Base-by-base conservation (phyloP, 1,284 basidiomycete genomes). In the Trichosporon coremiiforme region DNA sequence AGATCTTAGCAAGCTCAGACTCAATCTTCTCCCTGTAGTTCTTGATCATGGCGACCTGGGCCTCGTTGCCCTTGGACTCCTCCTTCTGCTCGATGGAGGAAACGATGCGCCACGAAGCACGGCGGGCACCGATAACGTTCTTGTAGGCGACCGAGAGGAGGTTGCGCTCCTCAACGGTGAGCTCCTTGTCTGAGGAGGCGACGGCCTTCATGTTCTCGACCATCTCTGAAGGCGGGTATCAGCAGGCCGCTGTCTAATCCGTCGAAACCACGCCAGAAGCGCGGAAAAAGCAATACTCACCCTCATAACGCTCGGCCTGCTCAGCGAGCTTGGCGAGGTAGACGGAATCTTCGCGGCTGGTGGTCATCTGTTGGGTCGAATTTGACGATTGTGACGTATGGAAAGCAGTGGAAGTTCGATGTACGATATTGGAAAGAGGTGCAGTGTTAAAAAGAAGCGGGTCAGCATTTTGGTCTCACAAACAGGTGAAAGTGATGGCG, bases 1-100 rank as follows among this genome's bases (percentile, higher is more conserved):
- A 99, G 85, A 99, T 98, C 88, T 97, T 95, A 73, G 94, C 94
- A 74, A 99, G 91, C 86, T 99, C 97, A 78, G 88, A 87, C 89
- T 99, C 96, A 73, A 99, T 98, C 90, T 98, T 98, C 87, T 95
- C 92, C 85, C 96, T 88, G 90, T 98, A 98, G 75, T 89, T 90
- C 90, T 98, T 98, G 89, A 99, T 98, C 95, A 98, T 98, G 68
- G 90, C 86, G 73, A 99, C 95, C 86, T 99, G 96, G 70, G 91
- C 90, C 85, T 96, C 94, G 84, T 99, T 98, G 83, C 96, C 96
- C 88, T 98, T 98, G 75, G 93, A 94, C 88, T 98, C 96, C 89
- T 99, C 97, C 89, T 99, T 99, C 87, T 98, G 95, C 87, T 99
- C 96, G 81, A 99, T 98, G 74, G 95, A 98, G 78, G 95, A 98